Conservation (phyloP, 2,329 filamentous ascomycete genomes). For the Neopestalotiopsis sp. region DNA sequence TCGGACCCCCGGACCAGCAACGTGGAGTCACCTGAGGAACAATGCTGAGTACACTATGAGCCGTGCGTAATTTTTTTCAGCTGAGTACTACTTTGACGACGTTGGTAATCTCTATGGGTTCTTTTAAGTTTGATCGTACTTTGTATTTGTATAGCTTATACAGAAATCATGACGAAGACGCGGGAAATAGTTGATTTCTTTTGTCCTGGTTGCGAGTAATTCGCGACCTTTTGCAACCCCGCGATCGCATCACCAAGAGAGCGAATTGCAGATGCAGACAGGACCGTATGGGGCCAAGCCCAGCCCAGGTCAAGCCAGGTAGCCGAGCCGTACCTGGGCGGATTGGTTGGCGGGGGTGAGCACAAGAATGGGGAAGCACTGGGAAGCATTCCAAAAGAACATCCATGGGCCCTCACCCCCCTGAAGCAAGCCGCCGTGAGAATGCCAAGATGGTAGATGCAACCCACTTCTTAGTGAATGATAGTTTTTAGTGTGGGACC, state of each 20-base stretch:
- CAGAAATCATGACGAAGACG: neutral
- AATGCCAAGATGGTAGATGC: constrained; percentile 1
- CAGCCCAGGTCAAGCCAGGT: neutral
- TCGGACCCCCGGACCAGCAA: constrained; percentile 1
- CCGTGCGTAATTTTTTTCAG: neutral
- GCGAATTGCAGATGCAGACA: neutral
- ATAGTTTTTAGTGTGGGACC: constrained; percentile 10
- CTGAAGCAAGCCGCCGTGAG: neutral
- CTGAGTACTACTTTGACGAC: neutral
- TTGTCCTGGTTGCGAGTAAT: neutral
- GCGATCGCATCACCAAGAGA: neutral
- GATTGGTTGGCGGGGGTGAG: neutral
- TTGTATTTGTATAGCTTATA: neutral
- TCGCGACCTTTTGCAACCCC: neutral
- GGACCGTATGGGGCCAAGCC: neutral
- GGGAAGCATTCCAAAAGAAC: neutral
- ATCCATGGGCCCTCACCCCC: neutral
- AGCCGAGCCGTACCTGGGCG: neutral
- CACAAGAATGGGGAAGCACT: neutral
- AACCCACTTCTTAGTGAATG: neutral
- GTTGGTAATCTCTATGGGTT: neutral
- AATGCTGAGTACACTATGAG: neutral
- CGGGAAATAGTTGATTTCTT: neutral
- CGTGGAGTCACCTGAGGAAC: neutral
- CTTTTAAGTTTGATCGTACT: neutral